Evolutionary conservation across 192 early-diverging fungal genomes (phyloP), one percentile per base, ranked within the genome.

Genomic region (Allomyces arbusculus): DNA sequence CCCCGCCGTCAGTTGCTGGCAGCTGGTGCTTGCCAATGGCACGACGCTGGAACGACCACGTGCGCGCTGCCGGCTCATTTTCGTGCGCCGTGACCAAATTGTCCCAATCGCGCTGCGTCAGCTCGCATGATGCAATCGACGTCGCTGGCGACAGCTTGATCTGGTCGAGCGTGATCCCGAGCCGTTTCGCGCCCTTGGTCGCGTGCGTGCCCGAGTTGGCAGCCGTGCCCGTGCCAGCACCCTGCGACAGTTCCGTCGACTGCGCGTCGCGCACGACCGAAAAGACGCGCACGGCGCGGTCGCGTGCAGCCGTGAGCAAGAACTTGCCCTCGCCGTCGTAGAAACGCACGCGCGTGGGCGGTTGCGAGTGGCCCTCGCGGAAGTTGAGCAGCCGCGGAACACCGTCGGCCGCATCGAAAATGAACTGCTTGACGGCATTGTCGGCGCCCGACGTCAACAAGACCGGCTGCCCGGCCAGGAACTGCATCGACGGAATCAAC

Each of bases 351-450:
- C 79, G 74, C 61, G 87, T 84, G 23, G 96, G 94, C 33, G 94
- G 89, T 16, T 82, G 76, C 69, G 82, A 78, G 80, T 97, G 94
- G 4, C 96, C 96, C 63, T 82, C 83, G 19, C 91, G 84, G 10
- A 81, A 87, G 40, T 89, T 91, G 64, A 95, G 75, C 10, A 94
- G 75, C 10, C 90, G 82, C 25, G 91, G 91, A 14, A 74, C 72
- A 25, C 87, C 87, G 72, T 92, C 91, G 7, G 80, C 68, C 19
- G 77, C 80, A 69, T 99, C 94, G 78, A 97, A 99, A 43, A 95
- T 82, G 93, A 94, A 99, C 77, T 93, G 87, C 77, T 92, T 91
- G 66, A 99, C 80, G 24, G 93, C 76, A 68, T 99, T 99, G 75
- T 99, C 95, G 3, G 79, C 74, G 28, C 89, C 86, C 23, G 89